Conservation (phyloP, 2,329 filamentous ascomycete genomes). For the Fusarium pseudograminearum region DNA sequence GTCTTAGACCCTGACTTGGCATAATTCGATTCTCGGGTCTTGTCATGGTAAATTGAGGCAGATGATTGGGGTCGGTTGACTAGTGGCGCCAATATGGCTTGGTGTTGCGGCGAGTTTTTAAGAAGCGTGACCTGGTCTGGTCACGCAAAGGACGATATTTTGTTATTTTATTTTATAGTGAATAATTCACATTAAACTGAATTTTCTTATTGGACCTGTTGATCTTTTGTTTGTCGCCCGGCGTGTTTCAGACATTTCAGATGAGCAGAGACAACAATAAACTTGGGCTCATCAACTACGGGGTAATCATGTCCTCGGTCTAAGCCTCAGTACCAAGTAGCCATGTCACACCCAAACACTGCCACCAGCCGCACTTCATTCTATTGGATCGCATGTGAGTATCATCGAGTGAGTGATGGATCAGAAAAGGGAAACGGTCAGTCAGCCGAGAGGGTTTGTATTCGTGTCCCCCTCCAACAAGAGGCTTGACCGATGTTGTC, state of each 20-base stretch:
- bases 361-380: constrained; percentile 17
- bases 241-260: constrained; percentile 15
- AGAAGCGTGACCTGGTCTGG: constrained; percentile 39
- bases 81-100: constrained; percentile 25
- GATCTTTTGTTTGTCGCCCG: constrained; percentile 2
- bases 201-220: not conserved
- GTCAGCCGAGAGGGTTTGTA: constrained; percentile 11
- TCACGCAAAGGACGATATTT: constrained; percentile 32
- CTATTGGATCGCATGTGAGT: constrained; percentile 9
- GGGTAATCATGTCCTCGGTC: not conserved
- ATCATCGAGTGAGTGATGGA: not conserved
- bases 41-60: constrained; percentile 41
- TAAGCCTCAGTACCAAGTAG: constrained; percentile 28
- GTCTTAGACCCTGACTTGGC: constrained; percentile 36
- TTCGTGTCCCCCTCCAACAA: constrained; percentile 20
- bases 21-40: constrained; percentile 6
- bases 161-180: not conserved
- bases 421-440: constrained; percentile 22
- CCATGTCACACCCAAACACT: constrained; percentile 28
- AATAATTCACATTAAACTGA: not conserved
- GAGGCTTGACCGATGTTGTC: constrained; percentile 34
- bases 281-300: not conserved
- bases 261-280: constrained; percentile 1
- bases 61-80: constrained; percentile 46
- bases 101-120: constrained; percentile 28